A percentile compares a stretch with the other conserved stretches of the same genome.
Conservation (phyloP, 1,284 basidiomycete species). For the Meripilus lineatus region DNA sequence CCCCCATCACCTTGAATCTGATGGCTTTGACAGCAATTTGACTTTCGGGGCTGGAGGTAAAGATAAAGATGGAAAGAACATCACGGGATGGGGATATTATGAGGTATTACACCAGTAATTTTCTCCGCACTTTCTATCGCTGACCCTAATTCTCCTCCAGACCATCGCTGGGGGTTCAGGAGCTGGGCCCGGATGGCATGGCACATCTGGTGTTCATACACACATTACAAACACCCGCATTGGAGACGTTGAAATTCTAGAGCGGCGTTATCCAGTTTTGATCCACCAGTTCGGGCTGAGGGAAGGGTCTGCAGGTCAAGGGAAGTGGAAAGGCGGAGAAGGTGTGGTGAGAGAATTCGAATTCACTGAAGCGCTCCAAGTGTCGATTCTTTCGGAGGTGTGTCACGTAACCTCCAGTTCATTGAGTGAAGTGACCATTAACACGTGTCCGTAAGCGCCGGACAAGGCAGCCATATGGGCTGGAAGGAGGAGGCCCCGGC, state of each 20-base stretch:
- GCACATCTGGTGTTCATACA: slow-evolving; percentile 82
- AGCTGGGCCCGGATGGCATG: slow-evolving; percentile 88
- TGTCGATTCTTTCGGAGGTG: slow-evolving; percentile 82
- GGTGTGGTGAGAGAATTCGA: slow-evolving; percentile 88
- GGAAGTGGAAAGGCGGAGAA: slow-evolving; percentile 80
- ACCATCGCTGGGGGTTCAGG: slow-evolving; percentile 94
- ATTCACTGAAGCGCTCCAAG: slow-evolving; percentile 81
- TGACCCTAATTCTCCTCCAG: slow-evolving; percentile 31
- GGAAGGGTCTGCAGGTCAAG: slow-evolving; percentile 72
- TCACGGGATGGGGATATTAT: slow-evolving; percentile 92
- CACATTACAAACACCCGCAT: slow-evolving; percentile 95
- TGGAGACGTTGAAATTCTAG: slow-evolving; percentile 90
- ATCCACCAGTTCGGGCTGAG: slow-evolving; percentile 82
- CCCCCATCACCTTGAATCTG: slow-evolving; percentile 1
- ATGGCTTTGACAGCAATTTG: slow-evolving; percentile 59
- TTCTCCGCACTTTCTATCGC: slow-evolving; percentile 5
- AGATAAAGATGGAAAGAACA: slow-evolving; percentile 70
- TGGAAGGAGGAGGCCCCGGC: slow-evolving; percentile 81
- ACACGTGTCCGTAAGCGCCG: slow-evolving; percentile 51
- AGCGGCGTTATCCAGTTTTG: slow-evolving; percentile 86
- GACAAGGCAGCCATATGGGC: slow-evolving; percentile 85
- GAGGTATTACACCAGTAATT: slow-evolving; percentile 47
- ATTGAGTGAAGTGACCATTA: neutral
- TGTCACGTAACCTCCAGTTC: neutral
- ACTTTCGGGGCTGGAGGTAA: slow-evolving; percentile 91